Evolutionary conservation across 2,329 filamentous ascomycete genomes (phyloP), one percentile per base, ranked within the genome.

Genomic region (Fusarium neocosmosporiellum): DNA sequence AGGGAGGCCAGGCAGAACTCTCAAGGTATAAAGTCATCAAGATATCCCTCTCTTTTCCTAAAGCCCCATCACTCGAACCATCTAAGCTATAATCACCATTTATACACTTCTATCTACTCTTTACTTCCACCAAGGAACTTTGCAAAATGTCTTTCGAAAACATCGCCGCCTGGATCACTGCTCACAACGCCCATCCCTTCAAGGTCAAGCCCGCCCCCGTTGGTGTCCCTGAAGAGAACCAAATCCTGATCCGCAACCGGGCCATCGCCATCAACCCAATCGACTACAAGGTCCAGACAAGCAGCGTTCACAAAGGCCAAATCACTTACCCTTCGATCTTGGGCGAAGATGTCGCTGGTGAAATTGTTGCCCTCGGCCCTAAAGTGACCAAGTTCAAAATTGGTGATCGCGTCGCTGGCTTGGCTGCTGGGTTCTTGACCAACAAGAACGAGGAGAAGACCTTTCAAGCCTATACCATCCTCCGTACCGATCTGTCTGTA

Each of bases 231-330:
- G 24, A 37, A 0, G 16, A 39, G 10, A 59, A 55, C 11, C 57
- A 73, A 11, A 71, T 81, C 37, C 70, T 81, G 50, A 65, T 81
- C 64, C 77, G 72, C 53, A 78, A 78, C 37, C 67, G 76, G 9
- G 79, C 78, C 20, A 72, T 80, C 7, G 80, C 79, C n/a, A 78
- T 81, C 37, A 81, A 81, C 46, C 79, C 78, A 2, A 71, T 79
- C 14, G 78, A 81, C 20, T 54, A 71, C 31, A 63, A 67, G 37
- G 75, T 78, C 14, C 78, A 80, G 53, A 55, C 71, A 39, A 59
- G 69, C n/a, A 58, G 57, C 7, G 41, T 71, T 2, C 72, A 11
- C 20, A 58, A 0, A 60, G 27, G 2, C 59, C 63, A 0, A 59
- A 73, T 55, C 20, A 43, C 2, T 8, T 73, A 73, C 13, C 71